Evolutionary conservation across 352 stramenopile species (phyloP).

Genomic region (Globisporangium radiosum): DNA sequence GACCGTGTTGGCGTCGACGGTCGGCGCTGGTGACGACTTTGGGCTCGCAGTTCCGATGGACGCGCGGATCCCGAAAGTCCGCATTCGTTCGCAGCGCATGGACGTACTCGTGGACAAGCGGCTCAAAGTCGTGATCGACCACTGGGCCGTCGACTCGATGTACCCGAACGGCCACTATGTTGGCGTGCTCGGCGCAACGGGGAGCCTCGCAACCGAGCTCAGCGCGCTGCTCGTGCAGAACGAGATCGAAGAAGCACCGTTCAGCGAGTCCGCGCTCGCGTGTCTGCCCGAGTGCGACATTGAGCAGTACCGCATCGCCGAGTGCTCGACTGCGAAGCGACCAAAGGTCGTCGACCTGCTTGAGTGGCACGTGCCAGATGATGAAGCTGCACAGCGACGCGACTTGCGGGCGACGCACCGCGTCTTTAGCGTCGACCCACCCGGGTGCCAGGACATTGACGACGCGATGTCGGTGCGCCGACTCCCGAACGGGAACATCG

Average conservation of each 20-base stretch:
- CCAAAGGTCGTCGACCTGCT: conserved; percentile 42
- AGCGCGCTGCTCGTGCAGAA: conserved; percentile 78
- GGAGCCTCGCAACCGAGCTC: conserved; percentile 71
- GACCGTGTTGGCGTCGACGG: conserved; percentile 64
- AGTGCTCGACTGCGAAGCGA: conserved; percentile 74
- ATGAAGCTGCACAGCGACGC: conserved; percentile 43
- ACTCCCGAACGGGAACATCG: conserved; percentile 75
- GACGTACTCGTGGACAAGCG: conserved; percentile 69
- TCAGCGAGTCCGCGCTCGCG: conserved; percentile 80
- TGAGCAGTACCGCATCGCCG: conserved; percentile 45
- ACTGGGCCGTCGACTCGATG: conserved; percentile 67
- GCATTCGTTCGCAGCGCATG: conserved; percentile 73
- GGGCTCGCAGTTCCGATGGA: conserved; percentile 82
- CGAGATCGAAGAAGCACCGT: conserved; percentile 75
- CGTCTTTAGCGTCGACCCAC: conserved; percentile 88
- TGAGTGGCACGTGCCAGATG: conserved; percentile 57
- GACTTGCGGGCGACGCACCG: conserved; percentile 66
- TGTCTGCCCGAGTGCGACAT: conserved; percentile 78
- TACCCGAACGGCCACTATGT: conserved; percentile 82
- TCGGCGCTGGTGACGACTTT: conserved; percentile 52
- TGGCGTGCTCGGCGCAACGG: conserved; percentile 50
- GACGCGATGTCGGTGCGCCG: conserved; percentile 83
- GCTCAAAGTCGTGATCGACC: conserved; percentile 78
- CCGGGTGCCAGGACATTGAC: conserved; percentile 88
- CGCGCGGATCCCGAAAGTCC: conserved; percentile 68